Evolutionary conservation across 129 eudicot species (phyloP).

Genomic region (Pulicaria dysenterica): DNA sequence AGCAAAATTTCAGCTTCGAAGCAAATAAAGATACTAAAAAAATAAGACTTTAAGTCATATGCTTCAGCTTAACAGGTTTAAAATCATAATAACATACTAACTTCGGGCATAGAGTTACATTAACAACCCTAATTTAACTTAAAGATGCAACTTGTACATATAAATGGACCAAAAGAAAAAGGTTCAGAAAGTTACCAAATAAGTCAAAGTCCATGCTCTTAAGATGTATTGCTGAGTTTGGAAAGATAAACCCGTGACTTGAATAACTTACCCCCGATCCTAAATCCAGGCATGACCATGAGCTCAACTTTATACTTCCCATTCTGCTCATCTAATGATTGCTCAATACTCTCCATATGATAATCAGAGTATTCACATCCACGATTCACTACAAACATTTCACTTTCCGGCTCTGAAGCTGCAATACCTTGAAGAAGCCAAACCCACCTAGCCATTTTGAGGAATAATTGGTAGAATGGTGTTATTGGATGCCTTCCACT

Average conservation of each 20-base stretch:
- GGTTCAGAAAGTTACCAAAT: conserved; percentile 27
- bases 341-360: conserved; percentile 60
- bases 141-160: conserved; percentile 20
- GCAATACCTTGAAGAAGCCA: conserved; percentile 59
- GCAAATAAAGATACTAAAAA: conserved; percentile 10
- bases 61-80: conserved; percentile 31
- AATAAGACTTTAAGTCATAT: conserved; percentile 28
- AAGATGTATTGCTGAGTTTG: conserved; percentile 14
- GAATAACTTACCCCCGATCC: conserved; percentile 39
- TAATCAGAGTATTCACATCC: conserved; percentile 52
- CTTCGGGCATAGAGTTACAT: conserved; percentile 25
- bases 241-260: conserved; percentile 64
- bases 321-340: conserved; percentile 29
- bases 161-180: conserved; percentile 15
- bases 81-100: conserved; percentile 15
- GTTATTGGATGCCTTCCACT: conserved; percentile 66
- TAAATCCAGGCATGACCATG: conserved; percentile 74
- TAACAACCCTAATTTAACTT: conserved; percentile 21
- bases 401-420: conserved; percentile 48
- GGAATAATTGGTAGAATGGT: conserved; percentile 66
- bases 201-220: conserved; percentile 10
- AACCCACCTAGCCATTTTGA: conserved; percentile 70
- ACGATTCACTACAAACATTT: conserved; percentile 51
- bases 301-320: conserved; percentile 58
- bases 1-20: conserved; percentile 9